Percentiles rank a stretch among this genome's conserved stretches.
phyloP scores from a whole-genome alignment of 2,329 filamentous ascomycete genomes.

The Clonostachys solani region DNA sequence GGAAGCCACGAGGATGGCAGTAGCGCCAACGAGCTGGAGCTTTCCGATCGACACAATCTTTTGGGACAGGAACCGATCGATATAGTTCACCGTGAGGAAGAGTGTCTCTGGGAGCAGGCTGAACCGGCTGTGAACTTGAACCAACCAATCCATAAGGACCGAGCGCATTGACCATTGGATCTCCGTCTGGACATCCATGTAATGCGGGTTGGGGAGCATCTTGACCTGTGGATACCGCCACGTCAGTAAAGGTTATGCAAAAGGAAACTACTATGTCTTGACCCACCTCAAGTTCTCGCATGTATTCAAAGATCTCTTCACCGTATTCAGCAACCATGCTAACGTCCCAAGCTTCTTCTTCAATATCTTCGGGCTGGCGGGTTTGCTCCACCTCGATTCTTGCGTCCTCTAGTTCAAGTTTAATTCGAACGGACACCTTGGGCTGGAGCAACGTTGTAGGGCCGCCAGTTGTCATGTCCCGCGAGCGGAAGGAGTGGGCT shows the following conservation, averaged over 20 bases:
- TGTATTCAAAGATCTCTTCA: constrained; percentile 92
- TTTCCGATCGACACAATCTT: constrained; percentile 96
- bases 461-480: constrained; percentile 51
- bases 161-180: constrained; percentile 99
- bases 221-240: constrained; percentile 44
- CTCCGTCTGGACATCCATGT: constrained; percentile 97
- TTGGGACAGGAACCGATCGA: constrained; percentile 90
- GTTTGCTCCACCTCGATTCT: constrained; percentile 66
- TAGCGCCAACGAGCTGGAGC: constrained; percentile 92
- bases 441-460: constrained; percentile 64
- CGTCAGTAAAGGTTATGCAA: constrained; percentile 13
- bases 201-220: constrained; percentile 84
- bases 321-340: constrained; percentile 98
- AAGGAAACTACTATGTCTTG: too few species aligned
- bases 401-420: constrained; percentile 66
- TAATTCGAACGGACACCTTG: constrained; percentile 61
- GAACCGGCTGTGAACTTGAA: constrained; percentile 93
- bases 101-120: constrained; percentile 88
- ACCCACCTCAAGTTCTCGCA: constrained; percentile 80
- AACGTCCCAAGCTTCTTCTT: constrained; percentile 88
- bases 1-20: constrained; percentile 89
- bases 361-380: constrained; percentile 67
- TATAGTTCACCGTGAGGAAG: constrained; percentile 93
- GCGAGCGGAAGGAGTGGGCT: constrained; percentile 70
- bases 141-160: constrained; percentile 95